These are phyloP conservation scores for Ogataea nonfermentans DNA, from an alignment of 805 yeast species.

Conservation along the genomic window DNA sequence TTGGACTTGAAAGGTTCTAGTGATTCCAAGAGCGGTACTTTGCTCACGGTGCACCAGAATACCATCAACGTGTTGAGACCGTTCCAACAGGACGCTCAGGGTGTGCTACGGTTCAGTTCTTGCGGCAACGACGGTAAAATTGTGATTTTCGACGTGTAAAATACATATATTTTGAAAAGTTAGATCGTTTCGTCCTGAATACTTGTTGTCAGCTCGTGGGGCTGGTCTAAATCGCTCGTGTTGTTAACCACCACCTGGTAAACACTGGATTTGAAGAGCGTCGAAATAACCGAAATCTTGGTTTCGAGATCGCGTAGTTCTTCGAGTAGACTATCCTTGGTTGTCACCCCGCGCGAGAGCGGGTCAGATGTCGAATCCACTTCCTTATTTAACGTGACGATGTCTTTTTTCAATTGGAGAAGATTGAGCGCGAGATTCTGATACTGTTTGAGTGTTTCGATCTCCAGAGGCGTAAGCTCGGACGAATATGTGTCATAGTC, in stretches of 20 bases:
- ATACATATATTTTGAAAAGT: conserved; percentile 4
- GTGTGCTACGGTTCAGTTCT: conserved; percentile 61
- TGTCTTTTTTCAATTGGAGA: conserved; percentile 25
- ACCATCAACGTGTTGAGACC: conserved; percentile 70
- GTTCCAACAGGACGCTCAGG: conserved; percentile 43
- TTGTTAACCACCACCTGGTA: conserved; percentile 25
- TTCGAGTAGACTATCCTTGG: conserved; percentile 24
- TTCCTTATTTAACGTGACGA: conserved; percentile 23
- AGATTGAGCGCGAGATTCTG: conserved; percentile 38
- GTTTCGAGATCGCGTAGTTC: conserved; percentile 24
- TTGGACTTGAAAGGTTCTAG: conserved; percentile 89
- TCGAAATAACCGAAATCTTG: conserved; percentile 31
- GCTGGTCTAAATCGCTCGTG: conserved; percentile 11
- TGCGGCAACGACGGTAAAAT: conserved; percentile 92
- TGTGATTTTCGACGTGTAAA: conserved; percentile 61
- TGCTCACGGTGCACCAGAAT: conserved; percentile 86
- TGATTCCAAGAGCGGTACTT: conserved; percentile 43
- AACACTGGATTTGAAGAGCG: conserved; percentile 34
- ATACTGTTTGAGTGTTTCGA: conserved; percentile 38
- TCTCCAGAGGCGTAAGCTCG: conserved; percentile 36
- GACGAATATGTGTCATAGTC: conserved; percentile 27
- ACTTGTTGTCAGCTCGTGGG: conserved; percentile 17
- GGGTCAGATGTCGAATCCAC: conserved; percentile 27
- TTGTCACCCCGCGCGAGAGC: conserved; percentile 10
- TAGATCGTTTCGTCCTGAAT: conserved; percentile 16